These are phyloP conservation scores for Phytophthora hibernalis DNA, from an alignment of 352 stramenopile species.

Conservation along the genomic window DNA sequence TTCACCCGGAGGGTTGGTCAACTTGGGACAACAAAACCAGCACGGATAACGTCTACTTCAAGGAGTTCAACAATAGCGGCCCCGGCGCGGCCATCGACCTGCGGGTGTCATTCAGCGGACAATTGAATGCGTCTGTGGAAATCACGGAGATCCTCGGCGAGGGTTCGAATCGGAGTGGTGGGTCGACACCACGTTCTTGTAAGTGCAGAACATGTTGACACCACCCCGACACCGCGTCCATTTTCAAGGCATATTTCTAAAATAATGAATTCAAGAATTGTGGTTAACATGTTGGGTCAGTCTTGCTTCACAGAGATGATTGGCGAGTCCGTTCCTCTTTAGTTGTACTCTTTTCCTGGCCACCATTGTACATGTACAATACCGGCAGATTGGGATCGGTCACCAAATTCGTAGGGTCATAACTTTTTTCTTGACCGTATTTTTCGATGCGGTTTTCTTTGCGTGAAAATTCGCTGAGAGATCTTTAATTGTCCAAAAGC, in stretches of 20 bases:
- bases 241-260: background rate
- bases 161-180: constrained; percentile 11
- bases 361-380: too few species aligned
- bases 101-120: constrained; percentile 11
- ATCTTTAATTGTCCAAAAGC: too few species aligned
- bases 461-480: too few species aligned
- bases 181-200: constrained; percentile 18
- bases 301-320: too few species aligned
- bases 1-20: constrained; percentile 13
- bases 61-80: constrained; percentile 25
- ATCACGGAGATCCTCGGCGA: constrained; percentile 12
- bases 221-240: background rate
- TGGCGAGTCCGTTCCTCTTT: too few species aligned
- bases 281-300: too few species aligned
- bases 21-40: constrained; percentile 12
- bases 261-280: too few species aligned
- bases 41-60: constrained; percentile 23
- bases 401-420: too few species aligned
- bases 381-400: too few species aligned
- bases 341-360: too few species aligned
- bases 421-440: too few species aligned
- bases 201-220: background rate
- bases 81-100: background rate
- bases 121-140: constrained; percentile 6
- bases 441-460: too few species aligned